Evolutionary conservation across 768 basidiomycete genomes (phyloP).

Genomic region (Lactarius vividus): DNA sequence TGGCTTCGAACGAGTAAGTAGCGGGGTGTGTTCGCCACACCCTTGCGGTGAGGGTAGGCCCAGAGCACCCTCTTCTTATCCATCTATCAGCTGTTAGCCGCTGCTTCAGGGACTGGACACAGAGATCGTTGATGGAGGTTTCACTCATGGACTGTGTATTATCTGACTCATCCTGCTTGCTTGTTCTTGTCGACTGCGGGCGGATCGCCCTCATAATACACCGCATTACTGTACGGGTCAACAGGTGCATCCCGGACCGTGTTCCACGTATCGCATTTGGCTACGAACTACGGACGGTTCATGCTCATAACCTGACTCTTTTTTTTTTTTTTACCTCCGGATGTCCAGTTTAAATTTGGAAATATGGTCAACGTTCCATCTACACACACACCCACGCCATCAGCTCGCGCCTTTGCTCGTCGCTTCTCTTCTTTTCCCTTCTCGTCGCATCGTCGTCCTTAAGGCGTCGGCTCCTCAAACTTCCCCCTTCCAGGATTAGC

Average conservation of each 20-base stretch:
- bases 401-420: background rate
- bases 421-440: constrained; percentile 7
- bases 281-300: background rate
- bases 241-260: constrained; percentile 7
- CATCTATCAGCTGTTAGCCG: background rate
- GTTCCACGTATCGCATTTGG: constrained; percentile 8
- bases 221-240: background rate
- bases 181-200: background rate
- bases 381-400: background rate
- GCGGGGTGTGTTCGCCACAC: background rate
- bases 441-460: background rate
- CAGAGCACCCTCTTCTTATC: constrained; percentile 8
- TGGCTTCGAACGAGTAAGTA: background rate
- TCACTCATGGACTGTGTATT: background rate
- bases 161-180: background rate
- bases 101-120: background rate
- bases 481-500: constrained; percentile 3
- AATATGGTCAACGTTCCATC: background rate
- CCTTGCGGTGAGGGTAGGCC: background rate
- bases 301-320: background rate
- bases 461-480: constrained; percentile 1
- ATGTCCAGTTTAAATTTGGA: background rate
- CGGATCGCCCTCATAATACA: constrained; percentile 1
- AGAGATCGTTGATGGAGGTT: background rate
- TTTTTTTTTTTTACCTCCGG: constrained; percentile 5